A percentile compares a stretch with the other conserved stretches of the same genome.
These are phyloP conservation scores for Trifolium subterraneum DNA, from an alignment of 306 rosid species.

Conservation along the genomic window DNA sequence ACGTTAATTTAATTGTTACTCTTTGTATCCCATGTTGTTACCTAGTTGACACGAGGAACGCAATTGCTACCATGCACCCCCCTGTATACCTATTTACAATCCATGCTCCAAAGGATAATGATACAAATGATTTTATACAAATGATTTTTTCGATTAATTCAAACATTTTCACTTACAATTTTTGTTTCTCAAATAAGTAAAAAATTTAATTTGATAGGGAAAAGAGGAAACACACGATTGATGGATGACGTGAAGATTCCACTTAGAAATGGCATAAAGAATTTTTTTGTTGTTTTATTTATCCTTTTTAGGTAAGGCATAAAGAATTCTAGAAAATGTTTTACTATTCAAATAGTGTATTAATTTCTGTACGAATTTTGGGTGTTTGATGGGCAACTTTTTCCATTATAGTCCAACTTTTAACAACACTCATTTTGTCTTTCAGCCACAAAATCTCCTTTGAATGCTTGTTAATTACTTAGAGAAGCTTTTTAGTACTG, in stretches of 20 bases:
- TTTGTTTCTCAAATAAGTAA: neutral
- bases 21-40: neutral
- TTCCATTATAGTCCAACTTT: neutral
- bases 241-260: slow-evolving; percentile 31
- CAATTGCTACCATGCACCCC: neutral
- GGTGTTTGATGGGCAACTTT: neutral
- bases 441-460: neutral
- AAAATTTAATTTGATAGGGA: neutral
- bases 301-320: too few relatives aligned
- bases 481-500: slow-evolving; percentile 3
- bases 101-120: neutral
- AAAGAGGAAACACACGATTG: neutral
- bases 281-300: neutral
- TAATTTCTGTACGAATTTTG: neutral
- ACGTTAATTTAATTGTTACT: neutral
- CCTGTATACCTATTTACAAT: neutral
- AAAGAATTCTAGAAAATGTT: neutral
- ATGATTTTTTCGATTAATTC: neutral
- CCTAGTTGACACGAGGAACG: neutral
- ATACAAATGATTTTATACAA: too few relatives aligned
- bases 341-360: neutral
- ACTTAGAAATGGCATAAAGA: neutral
- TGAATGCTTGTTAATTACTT: neutral
- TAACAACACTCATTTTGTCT: neutral
- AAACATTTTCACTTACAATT: neutral